These are phyloP conservation scores for Daedaleopsis sinensis DNA, from an alignment of 768 basidiomycete genomes.

Conservation along the genomic window DNA sequence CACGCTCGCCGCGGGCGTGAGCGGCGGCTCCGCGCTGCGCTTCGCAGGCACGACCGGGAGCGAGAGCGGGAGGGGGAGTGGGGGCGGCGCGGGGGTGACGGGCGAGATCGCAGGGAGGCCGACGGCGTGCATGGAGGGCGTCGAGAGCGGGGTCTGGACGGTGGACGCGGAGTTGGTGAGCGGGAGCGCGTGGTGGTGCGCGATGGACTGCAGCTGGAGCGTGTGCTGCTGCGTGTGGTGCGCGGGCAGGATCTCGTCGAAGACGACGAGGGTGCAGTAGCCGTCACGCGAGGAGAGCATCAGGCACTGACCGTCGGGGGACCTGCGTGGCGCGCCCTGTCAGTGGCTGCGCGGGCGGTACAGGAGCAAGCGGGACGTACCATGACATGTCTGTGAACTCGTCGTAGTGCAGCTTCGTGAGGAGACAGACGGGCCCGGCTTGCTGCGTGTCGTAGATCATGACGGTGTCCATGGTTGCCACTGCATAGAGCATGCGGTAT, in stretches of 20 bases:
- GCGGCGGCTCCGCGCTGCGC: conserved; percentile 37
- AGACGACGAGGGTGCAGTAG: conserved; percentile 93
- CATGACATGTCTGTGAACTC: conserved; percentile 97
- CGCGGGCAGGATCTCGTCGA: conserved; percentile 90
- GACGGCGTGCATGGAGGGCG: conserved; percentile 28
- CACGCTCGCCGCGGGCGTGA: conserved; percentile 34
- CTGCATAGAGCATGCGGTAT: conserved; percentile 93
- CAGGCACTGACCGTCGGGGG: conserved; percentile 91
- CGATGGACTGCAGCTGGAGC: conserved; percentile 89
- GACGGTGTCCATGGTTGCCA: conserved; percentile 95
- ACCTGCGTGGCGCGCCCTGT: conserved; percentile 56
- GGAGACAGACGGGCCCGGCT: conserved; percentile 84
- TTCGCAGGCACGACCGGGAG: conserved; percentile 30
- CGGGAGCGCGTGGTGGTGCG: conserved; percentile 70
- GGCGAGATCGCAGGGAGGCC: conserved; percentile 26
- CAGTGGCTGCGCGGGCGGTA: neutral
- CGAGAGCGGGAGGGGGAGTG: no score
- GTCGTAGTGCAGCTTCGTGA: conserved; percentile 95
- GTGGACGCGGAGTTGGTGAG: conserved; percentile 25
- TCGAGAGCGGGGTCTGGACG: conserved; percentile 29
- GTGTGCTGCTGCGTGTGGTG: conserved; percentile 91
- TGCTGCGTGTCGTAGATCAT: conserved; percentile 98
- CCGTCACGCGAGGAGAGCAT: conserved; percentile 93
- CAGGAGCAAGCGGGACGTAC: conserved; percentile 48
- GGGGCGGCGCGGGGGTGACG: conserved; percentile 17